Evolutionary conservation across 2,329 filamentous ascomycete species (phyloP), one percentile per base, ranked within the genome.

Genomic region (Diaporthe sp.): DNA sequence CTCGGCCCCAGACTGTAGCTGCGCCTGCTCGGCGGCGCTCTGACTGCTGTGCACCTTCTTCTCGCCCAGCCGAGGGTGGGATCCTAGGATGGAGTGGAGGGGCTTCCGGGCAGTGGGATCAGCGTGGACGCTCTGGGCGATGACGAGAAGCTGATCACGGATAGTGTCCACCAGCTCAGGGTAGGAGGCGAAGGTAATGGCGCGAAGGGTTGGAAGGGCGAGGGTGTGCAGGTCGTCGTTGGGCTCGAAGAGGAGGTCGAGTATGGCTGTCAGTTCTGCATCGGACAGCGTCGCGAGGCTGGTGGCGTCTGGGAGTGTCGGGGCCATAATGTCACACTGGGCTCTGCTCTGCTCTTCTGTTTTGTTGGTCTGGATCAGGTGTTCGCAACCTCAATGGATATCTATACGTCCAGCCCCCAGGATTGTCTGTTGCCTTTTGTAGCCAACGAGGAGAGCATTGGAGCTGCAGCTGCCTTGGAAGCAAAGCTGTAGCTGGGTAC

Each of bases 181-280:
- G 83, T 98, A 98, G 35, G 91, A 92, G 1, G 85, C 79, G 82
- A 95, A 96, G 2, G 86, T 82, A 13, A 79, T 79, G 1, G 82
- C 79, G 54, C 86, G 87, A n/a, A 97, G 86, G 3, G 93, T 85
- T 2, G 94, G 93, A 8, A 94, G 82, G 22, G 94, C 90, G 19
- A 97, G 87, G 17, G 89, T 87, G 82, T 96, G 95, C 1, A 98
- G 90, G 68, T 92, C 90, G 0, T 89, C 86, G 71, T 93, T 95
- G 22, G 94, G 94, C 82, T 98, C 96, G 83, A 98, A 98, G 75
- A 98, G 92, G 4, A 92, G 88, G 84, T 97, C 94, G 66, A 98
- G 89, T 67, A 92, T 86, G 6, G 83, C 80, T 50, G 86, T 87
- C 73, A 93, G 88, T 28, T 89, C 85, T 38, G 86, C 79, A 40